These are phyloP conservation scores for Teratosphaeria pseudoeucalypti DNA, from an alignment of 2,329 filamentous ascomycete species.

Conservation along the genomic window DNA sequence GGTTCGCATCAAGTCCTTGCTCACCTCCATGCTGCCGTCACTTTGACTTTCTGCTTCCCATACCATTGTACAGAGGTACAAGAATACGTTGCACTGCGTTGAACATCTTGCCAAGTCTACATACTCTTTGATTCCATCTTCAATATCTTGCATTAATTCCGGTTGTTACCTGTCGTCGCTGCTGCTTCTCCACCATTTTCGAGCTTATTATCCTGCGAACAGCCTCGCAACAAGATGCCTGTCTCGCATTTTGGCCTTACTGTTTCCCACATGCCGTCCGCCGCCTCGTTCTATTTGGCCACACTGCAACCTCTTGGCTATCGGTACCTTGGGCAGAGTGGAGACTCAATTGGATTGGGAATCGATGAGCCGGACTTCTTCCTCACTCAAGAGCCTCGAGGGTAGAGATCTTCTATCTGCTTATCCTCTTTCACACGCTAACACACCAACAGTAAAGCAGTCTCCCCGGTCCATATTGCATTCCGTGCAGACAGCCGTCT, in stretches of 20 bases:
- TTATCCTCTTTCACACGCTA: conserved; percentile 2
- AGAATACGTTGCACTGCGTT: background rate
- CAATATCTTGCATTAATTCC: background rate
- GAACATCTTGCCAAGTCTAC: background rate
- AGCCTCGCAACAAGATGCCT: conserved; percentile 38
- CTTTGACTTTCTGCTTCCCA: background rate
- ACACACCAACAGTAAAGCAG: conserved; percentile 10
- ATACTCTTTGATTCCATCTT: background rate
- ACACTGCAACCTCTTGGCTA: conserved; percentile 70
- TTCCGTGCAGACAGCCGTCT: conserved; percentile 58
- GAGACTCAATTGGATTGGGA: conserved; percentile 52
- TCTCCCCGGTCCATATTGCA: conserved; percentile 33
- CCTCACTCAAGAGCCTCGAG: conserved; percentile 50
- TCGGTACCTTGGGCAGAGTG: conserved; percentile 54
- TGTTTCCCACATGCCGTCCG: conserved; percentile 67
- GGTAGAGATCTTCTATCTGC: conserved; percentile 29
- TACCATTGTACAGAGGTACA: background rate
- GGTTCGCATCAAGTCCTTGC: background rate
- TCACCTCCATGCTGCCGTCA: background rate
- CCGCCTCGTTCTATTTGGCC: conserved; percentile 74
- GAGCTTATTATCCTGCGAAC: background rate
- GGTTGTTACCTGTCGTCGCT: background rate
- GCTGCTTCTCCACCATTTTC: background rate
- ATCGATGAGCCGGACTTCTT: conserved; percentile 53
- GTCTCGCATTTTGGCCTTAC: conserved; percentile 53